Percentiles rank a stretch among this genome's conserved stretches.
phyloP scores from a whole-genome alignment of 2,329 filamentous ascomycete species.

The Dothidotthia symphoricarpi region DNA sequence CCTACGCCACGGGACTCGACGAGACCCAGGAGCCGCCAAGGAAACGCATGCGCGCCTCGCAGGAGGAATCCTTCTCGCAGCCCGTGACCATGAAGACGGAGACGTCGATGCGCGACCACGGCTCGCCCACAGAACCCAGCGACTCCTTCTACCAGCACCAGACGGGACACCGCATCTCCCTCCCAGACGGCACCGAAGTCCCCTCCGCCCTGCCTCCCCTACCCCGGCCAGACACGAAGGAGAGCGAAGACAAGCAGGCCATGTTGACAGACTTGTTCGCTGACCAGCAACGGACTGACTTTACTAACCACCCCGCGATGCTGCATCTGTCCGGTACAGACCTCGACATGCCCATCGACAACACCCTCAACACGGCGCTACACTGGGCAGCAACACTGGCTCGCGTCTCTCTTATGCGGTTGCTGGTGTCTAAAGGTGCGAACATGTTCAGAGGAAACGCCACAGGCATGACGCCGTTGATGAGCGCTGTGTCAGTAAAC shows the following conservation, averaged over 20 bases:
- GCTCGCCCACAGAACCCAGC: constrained; percentile 74
- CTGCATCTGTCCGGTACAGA: constrained; percentile 73
- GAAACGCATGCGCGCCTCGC: constrained; percentile 64
- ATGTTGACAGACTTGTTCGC: constrained; percentile 70
- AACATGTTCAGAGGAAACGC: constrained; percentile 86
- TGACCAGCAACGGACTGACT: constrained; percentile 63
- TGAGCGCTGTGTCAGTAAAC: constrained; percentile 87
- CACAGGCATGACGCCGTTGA: constrained; percentile 86
- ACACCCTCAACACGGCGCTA: constrained; percentile 82
- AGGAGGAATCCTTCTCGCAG: constrained; percentile 42
- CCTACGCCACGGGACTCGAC: constrained; percentile 59
- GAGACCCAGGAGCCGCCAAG: constrained; percentile 73
- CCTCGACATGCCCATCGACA: constrained; percentile 88
- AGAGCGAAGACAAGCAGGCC: constrained; percentile 76
- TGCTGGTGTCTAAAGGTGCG: constrained; percentile 79
- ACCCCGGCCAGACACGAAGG: constrained; percentile 56
- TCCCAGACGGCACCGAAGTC: constrained; percentile 51
- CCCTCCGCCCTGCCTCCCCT: constrained; percentile 65
- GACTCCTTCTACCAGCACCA: constrained; percentile 63
- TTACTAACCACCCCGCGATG: constrained; percentile 72
- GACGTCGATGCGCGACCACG: constrained; percentile 56
- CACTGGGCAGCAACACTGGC: constrained; percentile 96
- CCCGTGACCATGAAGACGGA: constrained; percentile 50
- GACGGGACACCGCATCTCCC: constrained; percentile 47
- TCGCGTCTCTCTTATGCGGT: constrained; percentile 75